Percentiles rank a stretch among this genome's conserved stretches.
These are phyloP conservation scores for Ambispora gerdemannii DNA, from an alignment of 192 early-diverging fungal genomes.

Conservation along the genomic window DNA sequence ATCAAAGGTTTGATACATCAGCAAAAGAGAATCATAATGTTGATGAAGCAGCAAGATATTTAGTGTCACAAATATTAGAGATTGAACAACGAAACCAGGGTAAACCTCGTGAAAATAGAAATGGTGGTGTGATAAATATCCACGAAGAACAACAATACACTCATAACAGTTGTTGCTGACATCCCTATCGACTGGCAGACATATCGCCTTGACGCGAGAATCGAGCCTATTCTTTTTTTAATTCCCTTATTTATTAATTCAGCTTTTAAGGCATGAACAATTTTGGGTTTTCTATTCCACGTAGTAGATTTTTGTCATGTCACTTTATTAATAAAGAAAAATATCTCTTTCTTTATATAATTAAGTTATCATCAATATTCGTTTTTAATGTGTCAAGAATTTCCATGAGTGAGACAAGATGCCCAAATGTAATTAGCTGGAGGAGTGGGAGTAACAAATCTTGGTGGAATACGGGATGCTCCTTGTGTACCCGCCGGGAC, in stretches of 20 bases:
- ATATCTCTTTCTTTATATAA: no score
- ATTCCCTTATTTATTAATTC: no score
- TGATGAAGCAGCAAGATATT: constrained; percentile 52
- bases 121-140: not conserved
- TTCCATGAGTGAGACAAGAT: constrained; percentile 28
- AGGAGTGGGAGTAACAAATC: constrained; percentile 33
- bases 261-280: no score
- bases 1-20: constrained; percentile 55
- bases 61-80: constrained; percentile 44
- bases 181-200: no score
- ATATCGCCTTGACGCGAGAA: no score
- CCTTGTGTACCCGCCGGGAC: constrained; percentile 1
- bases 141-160: not conserved
- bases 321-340: no score
- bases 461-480: constrained; percentile 32
- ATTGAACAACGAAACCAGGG: constrained; percentile 30
- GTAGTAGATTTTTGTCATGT: no score
- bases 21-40: constrained; percentile 63
- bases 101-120: not conserved
- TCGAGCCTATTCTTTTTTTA: no score
- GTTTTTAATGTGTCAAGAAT: not conserved
- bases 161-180: not conserved
- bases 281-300: no score
- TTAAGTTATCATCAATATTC: no score
- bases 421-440: constrained; percentile 42